These are phyloP conservation scores for Pseudogymnoascus sp. DNA, from an alignment of 2,329 filamentous ascomycete genomes.

Conservation along the genomic window DNA sequence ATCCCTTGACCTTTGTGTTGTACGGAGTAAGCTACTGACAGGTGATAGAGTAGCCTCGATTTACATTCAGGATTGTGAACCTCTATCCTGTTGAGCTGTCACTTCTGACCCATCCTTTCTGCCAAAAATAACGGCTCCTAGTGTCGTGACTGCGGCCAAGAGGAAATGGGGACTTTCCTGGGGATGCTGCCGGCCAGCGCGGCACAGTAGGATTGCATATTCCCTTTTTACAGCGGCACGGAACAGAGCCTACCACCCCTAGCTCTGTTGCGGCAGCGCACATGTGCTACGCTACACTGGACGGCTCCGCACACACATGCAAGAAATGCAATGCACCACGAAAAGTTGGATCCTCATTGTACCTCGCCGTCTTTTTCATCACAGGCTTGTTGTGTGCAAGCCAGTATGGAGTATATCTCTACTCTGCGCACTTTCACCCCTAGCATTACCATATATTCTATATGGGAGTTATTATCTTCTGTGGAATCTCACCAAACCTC, in stretches of 20 bases:
- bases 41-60: background rate
- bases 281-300: background rate
- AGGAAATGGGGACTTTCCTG: background rate
- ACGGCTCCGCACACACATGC: background rate
- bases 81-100: background rate
- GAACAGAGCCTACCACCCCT: background rate
- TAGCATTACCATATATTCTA: background rate
- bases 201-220: background rate
- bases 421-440: background rate
- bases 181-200: background rate
- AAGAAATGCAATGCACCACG: background rate
- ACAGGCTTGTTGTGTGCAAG: background rate
- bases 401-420: background rate
- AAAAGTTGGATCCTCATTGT: background rate
- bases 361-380: background rate
- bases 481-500: background rate
- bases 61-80: background rate
- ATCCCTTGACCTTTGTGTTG: background rate
- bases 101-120: slow-evolving; percentile 1
- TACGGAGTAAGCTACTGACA: background rate
- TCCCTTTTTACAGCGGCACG: background rate
- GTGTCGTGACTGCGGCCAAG: background rate
- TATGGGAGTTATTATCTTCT: background rate
- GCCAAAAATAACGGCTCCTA: background rate
- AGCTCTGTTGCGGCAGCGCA: background rate